phyloP scores from a whole-genome alignment of 345 rosid genomes.

The Atalantia buxifolia region DNA sequence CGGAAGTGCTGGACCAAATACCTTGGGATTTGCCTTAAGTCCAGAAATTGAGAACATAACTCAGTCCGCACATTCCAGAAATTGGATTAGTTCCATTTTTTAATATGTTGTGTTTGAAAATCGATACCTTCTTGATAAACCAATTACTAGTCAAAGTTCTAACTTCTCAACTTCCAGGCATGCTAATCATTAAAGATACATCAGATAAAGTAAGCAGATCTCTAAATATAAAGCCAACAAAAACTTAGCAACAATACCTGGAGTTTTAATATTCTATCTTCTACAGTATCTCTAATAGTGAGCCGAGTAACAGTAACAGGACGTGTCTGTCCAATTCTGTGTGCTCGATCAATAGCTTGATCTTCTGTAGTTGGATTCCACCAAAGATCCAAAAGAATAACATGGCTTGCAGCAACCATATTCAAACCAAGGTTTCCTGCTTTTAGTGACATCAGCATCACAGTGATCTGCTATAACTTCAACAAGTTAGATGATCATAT shows the following conservation, averaged over 20 bases:
- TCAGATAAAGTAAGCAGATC: not conserved
- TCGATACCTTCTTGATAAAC: not conserved
- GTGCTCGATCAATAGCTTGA: conserved; percentile 96
- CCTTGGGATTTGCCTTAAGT: not conserved
- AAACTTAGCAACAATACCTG: conserved; percentile 52
- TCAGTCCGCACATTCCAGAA: not conserved
- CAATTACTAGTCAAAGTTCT: not conserved
- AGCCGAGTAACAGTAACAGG: conserved; percentile 89
- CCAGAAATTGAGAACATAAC: not conserved
- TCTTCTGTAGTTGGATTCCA: conserved; percentile 99
- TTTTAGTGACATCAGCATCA: conserved; percentile 93
- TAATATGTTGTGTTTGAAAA: not conserved
- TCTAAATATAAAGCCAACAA: not conserved
- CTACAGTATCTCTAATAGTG: conserved; percentile 77
- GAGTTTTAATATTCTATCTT: conserved; percentile 79
- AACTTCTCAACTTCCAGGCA: not conserved
- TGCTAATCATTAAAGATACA: not conserved
- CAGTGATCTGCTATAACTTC: conserved; percentile 54
- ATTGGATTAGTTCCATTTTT: not conserved
- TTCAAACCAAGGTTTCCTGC: conserved; percentile 97
- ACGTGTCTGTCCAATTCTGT: conserved; percentile 97
- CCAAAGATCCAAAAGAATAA: conserved; percentile 94
- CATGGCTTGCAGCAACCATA: conserved; percentile 97
- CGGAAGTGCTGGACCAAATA: not conserved
- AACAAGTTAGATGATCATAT: not conserved